phyloP scores from a whole-genome alignment of 2,329 filamentous ascomycete genomes.

The Acarospora socialis region DNA sequence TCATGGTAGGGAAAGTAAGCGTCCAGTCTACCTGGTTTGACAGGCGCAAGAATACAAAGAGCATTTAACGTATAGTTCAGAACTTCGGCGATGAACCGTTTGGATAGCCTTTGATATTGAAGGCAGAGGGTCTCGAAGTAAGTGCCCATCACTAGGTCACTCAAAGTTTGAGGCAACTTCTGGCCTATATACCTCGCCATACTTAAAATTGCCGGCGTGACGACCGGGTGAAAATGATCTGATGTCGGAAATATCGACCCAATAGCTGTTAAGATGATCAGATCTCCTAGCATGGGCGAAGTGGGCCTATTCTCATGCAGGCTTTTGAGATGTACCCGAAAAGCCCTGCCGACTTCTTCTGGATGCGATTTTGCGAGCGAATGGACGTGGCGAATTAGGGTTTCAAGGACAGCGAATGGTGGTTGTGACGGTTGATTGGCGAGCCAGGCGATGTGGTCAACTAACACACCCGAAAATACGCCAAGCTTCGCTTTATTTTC shows the following conservation, averaged over 20 bases:
- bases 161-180: constrained; percentile 49
- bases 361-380: constrained; percentile 81
- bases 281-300: constrained; percentile 50
- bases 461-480: constrained; percentile 34
- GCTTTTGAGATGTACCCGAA: constrained; percentile 54
- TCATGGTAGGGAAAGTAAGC: constrained; percentile 50
- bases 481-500: constrained; percentile 74
- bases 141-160: constrained; percentile 57
- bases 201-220: constrained; percentile 77
- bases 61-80: constrained; percentile 69
- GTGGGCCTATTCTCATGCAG: constrained; percentile 38
- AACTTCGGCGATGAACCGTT: constrained; percentile 79
- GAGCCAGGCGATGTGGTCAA: constrained; percentile 45
- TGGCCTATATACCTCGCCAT: constrained; percentile 74
- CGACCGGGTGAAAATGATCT: constrained; percentile 92
- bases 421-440: constrained; percentile 35
- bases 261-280: constrained; percentile 71
- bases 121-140: constrained; percentile 67
- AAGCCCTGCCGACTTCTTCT: constrained; percentile 59
- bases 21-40: constrained; percentile 31
- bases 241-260: constrained; percentile 82
- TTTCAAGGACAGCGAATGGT: constrained; percentile 59
- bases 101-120: constrained; percentile 70
- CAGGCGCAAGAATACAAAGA: constrained; percentile 51
- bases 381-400: constrained; percentile 75